Evolutionary conservation across 2,329 filamentous ascomycete genomes (phyloP), one percentile per base, ranked within the genome.

Genomic region (Penicillium brevicompactum): DNA sequence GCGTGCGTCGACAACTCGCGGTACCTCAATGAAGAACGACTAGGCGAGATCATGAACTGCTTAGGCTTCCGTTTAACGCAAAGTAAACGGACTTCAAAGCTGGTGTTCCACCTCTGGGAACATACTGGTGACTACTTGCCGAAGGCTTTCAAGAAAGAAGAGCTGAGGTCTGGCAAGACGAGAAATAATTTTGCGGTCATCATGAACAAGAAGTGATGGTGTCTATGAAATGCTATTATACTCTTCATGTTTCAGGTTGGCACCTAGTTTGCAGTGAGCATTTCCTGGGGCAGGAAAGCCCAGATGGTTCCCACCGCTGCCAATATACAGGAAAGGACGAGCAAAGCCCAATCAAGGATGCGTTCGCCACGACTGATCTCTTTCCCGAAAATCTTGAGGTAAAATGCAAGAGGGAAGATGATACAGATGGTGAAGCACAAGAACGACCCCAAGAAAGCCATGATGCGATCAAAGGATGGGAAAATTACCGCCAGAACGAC

Each of bases 371-470:
- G 62, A 1, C 80, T 76, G 44, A 97, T 84, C 57, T 93, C 87
- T 47, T 85, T 82, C 45, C 87, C 86, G 71, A 96, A 97, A 1
- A 97, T 85, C 76, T 92, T 96, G 53, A 97, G 77, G 69, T 97
- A 92, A 70, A 99, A 97, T 4, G 87, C 83, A 31, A 96, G 78
- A 0, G 93, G 94, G 48, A 99, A 80, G 73, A 96, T 92, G 62
- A 97, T 87, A 75, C 93, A 97, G 62, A 97, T 95, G 16, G 90
- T 91, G 66, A 96, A 96, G 76, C 93, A 97, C 14, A 96, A 82
- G 3, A 92, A 89, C 38, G 89, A 91, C 11, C 94, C 93, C 77
- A 97, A 87, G 58, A 96, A 87, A 4, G 90, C 89, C 87, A 96
- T 96, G 68, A 96, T 92, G 49, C 87, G 87, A 70, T 96, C 92